Evolutionary conservation across 192 early-diverging fungal genomes (phyloP), one percentile per base, ranked within the genome.

Genomic region (Geranomyces variabilis): DNA sequence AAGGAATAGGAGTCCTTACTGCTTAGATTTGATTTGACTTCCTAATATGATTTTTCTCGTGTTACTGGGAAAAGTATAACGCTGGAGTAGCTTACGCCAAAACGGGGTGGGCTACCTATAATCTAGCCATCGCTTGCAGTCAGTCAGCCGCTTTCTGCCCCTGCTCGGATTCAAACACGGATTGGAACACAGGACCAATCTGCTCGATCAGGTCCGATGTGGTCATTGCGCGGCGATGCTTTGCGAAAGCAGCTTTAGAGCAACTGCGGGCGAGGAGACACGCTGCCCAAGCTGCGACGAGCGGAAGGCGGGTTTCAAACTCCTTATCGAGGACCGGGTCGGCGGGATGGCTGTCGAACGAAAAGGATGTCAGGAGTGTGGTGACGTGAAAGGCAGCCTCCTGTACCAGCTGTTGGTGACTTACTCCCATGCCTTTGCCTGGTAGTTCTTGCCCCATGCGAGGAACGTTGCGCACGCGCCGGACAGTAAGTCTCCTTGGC

Each of bases 401-500:
- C n/a, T n/a, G n/a, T n/a, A n/a, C n/a, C n/a, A n/a, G n/a, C n/a
- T n/a, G n/a, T n/a, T n/a, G n/a, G n/a, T 43, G 17, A 71, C 78
- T 62, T 84, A 86, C 78, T 84, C 76, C 87, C 88, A 90, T 13
- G 83, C 75, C 8, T 78, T 75, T 6, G 81, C 80, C 56, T 88
- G 72, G 73, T 93, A 91, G 19, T 76, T 76, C 36, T 71, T 61
- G 22, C 67, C 92, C 97, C 97, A 99, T 0, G 91, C 91, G 47
- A 98, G 56, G 30, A 96, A 96, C 14, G 96, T 86, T 0, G 90
- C 92, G 30, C 94, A 74, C 7, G 88, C 68, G 19, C 97, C 97
- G 14, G 92, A 86, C 28, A 99, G 81, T 7, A 99, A 79, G 75
- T 99, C 97, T 33, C 97, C 97, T 69, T 98, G 97, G 0, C 97